Conservation (phyloP, 495 filamentous ascomycete species). For the Xylaria nigripes region DNA sequence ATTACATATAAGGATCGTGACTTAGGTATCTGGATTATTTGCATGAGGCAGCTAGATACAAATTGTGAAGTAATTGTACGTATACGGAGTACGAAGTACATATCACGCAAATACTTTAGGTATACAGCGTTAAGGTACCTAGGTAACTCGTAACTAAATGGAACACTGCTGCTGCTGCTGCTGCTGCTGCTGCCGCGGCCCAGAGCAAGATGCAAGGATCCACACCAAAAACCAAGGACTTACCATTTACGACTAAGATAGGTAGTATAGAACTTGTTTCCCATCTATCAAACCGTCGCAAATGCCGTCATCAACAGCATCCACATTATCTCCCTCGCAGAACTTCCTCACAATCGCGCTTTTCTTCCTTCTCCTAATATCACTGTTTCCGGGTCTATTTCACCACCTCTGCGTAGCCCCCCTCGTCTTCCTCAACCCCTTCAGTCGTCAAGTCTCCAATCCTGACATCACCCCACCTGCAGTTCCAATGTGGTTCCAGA, state of each 20-base stretch:
- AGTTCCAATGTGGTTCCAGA: slow-evolving; percentile 71
- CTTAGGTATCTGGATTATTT: neutral
- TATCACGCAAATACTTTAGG: no score
- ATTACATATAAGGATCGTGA: neutral
- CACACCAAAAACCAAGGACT: slow-evolving; percentile 13
- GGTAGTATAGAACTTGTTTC: neutral
- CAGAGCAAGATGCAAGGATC: neutral
- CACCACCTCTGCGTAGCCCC: slow-evolving; percentile 40
- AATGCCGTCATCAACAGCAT: slow-evolving; percentile 25
- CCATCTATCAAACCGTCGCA: neutral
- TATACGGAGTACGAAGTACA: no score
- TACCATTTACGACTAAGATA: neutral
- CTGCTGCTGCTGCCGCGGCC: no score
- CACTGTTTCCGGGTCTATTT: slow-evolving; percentile 50
- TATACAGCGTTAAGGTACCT: no score
- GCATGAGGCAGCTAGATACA: neutral
- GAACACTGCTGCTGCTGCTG: no score
- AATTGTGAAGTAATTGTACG: no score
- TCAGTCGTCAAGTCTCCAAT: slow-evolving; percentile 10
- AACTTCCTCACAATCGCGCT: slow-evolving; percentile 37
- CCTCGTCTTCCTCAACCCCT: slow-evolving; percentile 26
- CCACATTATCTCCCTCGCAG: slow-evolving; percentile 15
- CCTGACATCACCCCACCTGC: slow-evolving; percentile 13
- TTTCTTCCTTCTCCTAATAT: slow-evolving; percentile 40
- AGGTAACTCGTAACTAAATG: no score